Evolutionary conservation across 306 rosid species (phyloP), one percentile per base, ranked within the genome.

Genomic region (Nissolia schottii): DNA sequence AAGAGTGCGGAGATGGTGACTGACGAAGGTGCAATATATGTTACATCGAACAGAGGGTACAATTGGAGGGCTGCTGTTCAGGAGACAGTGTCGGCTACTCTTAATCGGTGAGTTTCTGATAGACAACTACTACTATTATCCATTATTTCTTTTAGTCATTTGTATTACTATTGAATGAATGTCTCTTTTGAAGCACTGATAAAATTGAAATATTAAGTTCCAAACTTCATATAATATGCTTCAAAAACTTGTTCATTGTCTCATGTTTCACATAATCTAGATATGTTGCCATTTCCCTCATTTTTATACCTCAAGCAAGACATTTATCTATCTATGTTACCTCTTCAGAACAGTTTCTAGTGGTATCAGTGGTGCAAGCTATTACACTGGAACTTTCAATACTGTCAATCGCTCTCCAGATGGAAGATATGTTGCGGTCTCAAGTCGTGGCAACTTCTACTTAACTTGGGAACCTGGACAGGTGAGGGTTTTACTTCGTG

Each of bases 391-490:
- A 71, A 93, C 98, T 64, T 91, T 93, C 72, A 93, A 93, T 80
- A 81, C 94, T 7, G 98, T 91, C 50, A 90, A 87, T 61, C 97
- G 97, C 77, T 93, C 97, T 15, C 97, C 98, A 5, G 90, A 93
- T 60, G 98, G 98, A 48, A 85, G 82, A 18, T 93, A 93, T 80
- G 98, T 93, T 50, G 98, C 97, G 32, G 98, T 93, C 77, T 93
- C 98, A 23, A 93, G 97, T 83, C 97, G 97, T 37, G 98, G 98
- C 41, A 93, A 93, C 90, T 93, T 93, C 91, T 93, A 83, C 76
- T 81, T 93, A 70, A 91, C 98, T 59, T 93, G 98, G 98, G 94
- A 93, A 81, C 98, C 97, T 74, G 97, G 98, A 63, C 98, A 93
- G 97, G 98, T 89, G 70, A 84, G 80, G 64, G 38, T 55, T 58